phyloP scores from a whole-genome alignment of 352 stramenopile genomes.

The Phytophthora syringae region DNA sequence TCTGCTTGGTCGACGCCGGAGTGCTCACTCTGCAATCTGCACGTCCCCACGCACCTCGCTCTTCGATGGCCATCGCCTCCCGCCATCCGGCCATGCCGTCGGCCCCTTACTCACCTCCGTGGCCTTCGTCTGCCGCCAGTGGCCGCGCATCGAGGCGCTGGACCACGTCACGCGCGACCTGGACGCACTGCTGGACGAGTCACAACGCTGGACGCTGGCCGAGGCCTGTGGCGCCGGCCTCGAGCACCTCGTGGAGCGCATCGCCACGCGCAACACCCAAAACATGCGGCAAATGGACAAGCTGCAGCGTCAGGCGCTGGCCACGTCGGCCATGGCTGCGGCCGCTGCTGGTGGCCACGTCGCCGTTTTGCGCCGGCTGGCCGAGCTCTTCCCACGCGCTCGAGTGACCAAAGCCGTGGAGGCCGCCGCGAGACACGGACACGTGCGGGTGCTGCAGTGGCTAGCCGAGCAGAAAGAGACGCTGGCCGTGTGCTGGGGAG shows the following conservation, averaged over 20 bases:
- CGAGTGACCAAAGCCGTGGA: constrained; percentile 45
- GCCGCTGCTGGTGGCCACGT: constrained; percentile 29
- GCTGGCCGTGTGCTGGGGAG: constrained; percentile 34
- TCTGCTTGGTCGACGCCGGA: constrained; percentile 10
- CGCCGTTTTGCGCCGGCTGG: constrained; percentile 32
- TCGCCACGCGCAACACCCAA: constrained; percentile 5
- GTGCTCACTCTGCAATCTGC: constrained; percentile 13
- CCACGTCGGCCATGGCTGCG: constrained; percentile 16
- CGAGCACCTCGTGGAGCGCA: constrained; percentile 26
- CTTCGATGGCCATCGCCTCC: neutral
- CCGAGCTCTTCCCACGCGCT: constrained; percentile 23
- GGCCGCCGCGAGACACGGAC: constrained; percentile 30
- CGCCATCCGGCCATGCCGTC: neutral
- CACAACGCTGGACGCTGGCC: constrained; percentile 29
- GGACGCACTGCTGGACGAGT: constrained; percentile 32
- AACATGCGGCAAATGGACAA: constrained; percentile 8
- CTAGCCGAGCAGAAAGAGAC: constrained; percentile 27
- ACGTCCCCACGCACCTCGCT: neutral
- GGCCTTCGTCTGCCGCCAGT: constrained; percentile 21
- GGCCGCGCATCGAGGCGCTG: constrained; percentile 31
- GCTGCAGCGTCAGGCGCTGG: constrained; percentile 28
- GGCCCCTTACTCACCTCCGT: constrained; percentile 24
- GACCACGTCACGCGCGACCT: constrained; percentile 35
- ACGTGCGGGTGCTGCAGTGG: constrained; percentile 43
- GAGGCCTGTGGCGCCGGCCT: constrained; percentile 15